Base-by-base conservation (phyloP, 805 yeast species). In the Wickerhamiella parazyma region DNA sequence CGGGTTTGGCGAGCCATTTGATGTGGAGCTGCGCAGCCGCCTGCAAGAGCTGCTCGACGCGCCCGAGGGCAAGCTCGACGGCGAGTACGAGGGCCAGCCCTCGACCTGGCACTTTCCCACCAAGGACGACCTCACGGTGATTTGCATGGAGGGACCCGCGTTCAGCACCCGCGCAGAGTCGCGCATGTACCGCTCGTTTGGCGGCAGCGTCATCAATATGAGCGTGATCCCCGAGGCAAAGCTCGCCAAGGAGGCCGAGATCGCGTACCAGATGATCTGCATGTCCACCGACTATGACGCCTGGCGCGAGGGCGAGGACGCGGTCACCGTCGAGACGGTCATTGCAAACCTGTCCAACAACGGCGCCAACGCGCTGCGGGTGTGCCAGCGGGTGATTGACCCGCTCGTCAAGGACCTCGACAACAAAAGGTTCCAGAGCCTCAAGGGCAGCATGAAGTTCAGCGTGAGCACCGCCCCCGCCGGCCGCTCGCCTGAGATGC, bases 111-210 rank as follows among this genome's bases (percentile, higher is more conserved):
- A 81, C 64, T 68, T 84, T 42, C 78, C 75, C 61, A 66, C 84
- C 41, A 78, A 76, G 52, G 77, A 74, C 46, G 96, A 89, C 56
- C 65, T 82, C 46, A 81, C 93, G 6, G 75, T 91, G 33, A 72
- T 91, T 49, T 91, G 98, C 63, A 91, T 91, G 99, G 99, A 89
- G 65, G 99, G 99, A 35, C 99, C 99, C 3, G 95, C 91, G 40
- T 91, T 91, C 63, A 79, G 93, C 31, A 91, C 98, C 11, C 73
- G 99, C 51, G 97, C 98, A 8, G 99, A 91, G 66, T 86, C 96
- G 11, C 73, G 73, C 59, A 64, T 91, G 65, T 91, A 91, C 68
- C 67, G 72, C 49, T 66, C 81, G 28, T 82, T 91, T 79, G 96
- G 95, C 45, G 97, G 95, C 6, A 75, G 86, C 26, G 93, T 91